phyloP scores from a whole-genome alignment of 1,284 basidiomycete genomes.

The Malassezia psittaci region DNA sequence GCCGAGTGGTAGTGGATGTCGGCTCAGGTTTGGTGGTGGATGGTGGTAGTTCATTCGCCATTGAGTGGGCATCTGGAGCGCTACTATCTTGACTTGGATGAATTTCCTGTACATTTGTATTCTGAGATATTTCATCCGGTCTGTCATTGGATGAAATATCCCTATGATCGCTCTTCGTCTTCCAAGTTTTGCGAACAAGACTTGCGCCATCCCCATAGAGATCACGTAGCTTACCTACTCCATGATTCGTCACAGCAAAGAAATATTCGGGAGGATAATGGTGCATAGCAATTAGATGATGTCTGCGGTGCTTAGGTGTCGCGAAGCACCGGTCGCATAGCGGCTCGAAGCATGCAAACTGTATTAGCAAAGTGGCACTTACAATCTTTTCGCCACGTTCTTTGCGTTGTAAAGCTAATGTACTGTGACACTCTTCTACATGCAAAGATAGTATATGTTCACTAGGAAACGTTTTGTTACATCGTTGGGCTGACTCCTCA shows the following conservation, averaged over 20 bases:
- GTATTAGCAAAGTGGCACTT: slow-evolving; percentile 46
- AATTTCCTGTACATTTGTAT: too few species aligned
- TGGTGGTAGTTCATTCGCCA: too few species aligned
- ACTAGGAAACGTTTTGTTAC: slow-evolving; percentile 76
- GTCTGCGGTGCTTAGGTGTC: slow-evolving; percentile 64
- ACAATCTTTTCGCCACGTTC: slow-evolving; percentile 81
- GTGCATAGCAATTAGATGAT: slow-evolving; percentile 71
- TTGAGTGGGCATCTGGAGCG: too few species aligned
- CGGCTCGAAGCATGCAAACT: slow-evolving; percentile 72
- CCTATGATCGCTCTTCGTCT: too few species aligned
- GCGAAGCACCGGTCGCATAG: slow-evolving; percentile 58
- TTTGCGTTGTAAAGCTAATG: slow-evolving; percentile 61
- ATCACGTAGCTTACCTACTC: slow-evolving; percentile 13
- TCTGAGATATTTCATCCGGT: too few species aligned
- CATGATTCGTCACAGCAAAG: slow-evolving; percentile 16
- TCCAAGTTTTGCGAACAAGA: slow-evolving; percentile 12
- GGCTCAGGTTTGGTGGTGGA: too few species aligned
- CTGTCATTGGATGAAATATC: too few species aligned
- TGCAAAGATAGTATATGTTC: slow-evolving; percentile 68
- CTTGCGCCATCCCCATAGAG: slow-evolving; percentile 15
- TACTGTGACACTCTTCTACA: slow-evolving; percentile 75
- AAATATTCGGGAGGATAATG: slow-evolving; percentile 62
- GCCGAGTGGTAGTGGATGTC: too few species aligned
- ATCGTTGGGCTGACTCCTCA: slow-evolving; percentile 48
- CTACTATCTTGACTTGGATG: too few species aligned